Evolutionary conservation across 257 asterid species (phyloP).

Genomic region (Solanum sejunctum): DNA sequence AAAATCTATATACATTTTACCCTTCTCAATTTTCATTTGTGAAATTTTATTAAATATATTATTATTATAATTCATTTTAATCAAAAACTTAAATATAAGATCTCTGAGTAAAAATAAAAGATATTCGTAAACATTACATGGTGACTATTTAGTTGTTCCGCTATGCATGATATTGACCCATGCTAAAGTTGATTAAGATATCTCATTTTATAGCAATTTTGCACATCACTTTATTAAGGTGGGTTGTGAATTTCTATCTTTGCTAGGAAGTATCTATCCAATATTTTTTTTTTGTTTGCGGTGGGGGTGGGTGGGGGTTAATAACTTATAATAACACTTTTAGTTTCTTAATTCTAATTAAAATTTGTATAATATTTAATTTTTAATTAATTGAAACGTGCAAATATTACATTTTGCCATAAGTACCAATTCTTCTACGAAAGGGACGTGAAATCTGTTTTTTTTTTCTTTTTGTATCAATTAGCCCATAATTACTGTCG

Average conservation of each 20-base stretch:
- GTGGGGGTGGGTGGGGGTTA: neutral
- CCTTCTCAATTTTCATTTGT: fast-evolving
- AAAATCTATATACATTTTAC: too few species aligned
- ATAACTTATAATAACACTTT: neutral
- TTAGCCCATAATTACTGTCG: neutral
- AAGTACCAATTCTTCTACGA: neutral
- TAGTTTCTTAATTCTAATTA: neutral
- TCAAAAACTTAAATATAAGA: neutral
- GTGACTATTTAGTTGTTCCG: neutral
- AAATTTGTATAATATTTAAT: neutral
- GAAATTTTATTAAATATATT: too few species aligned
- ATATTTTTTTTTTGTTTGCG: neutral
- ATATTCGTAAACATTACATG: neutral
- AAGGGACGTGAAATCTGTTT: constrained; percentile 12
- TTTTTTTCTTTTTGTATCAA: neutral
- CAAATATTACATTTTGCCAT: neutral
- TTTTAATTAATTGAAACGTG: neutral
- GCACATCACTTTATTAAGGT: neutral
- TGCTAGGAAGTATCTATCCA: neutral
- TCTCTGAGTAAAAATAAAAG: neutral
- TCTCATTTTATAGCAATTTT: neutral
- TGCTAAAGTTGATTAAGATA: neutral
- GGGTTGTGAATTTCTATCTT: constrained; percentile 2
- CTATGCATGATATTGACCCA: neutral
- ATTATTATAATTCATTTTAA: too few species aligned